Evolutionary conservation across 2,329 filamentous ascomycete genomes (phyloP), one percentile per base, ranked within the genome.

Genomic region (Pseudogymnoascus sp.): DNA sequence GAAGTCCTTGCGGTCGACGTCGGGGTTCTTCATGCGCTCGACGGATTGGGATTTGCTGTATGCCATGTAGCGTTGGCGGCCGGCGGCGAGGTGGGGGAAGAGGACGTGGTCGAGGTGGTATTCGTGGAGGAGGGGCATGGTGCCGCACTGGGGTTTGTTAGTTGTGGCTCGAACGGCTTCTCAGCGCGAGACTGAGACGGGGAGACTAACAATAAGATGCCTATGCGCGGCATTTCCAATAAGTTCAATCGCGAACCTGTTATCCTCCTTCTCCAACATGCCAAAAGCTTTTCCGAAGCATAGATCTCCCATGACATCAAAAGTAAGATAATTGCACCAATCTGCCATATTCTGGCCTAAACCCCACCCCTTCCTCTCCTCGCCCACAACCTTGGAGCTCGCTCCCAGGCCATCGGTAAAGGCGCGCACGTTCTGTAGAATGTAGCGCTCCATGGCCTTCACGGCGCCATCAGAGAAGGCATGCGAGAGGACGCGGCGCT

Each of bases 11-110:
- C 87, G 67, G 84, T 85, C 57, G 81, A 66, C 67, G 15, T 85
- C 65, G 82, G 84, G 65, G 29, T 85, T 85, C 64, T 84, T 83
- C 58, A 85, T 88, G 24, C 87, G 81, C 68, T 89, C 83, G 11
- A 80, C 80, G 40, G 88, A 79, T 73, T 89, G 87, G 1, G 78
- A 76, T 58, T 86, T 84, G 72, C 84, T 87, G 74, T 89, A 89
- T 59, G 81, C 79, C 81, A 90, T 88, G 71, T 90, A 90, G 63
- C 82, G 80, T 70, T 83, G 86, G 2, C 87, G 82, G 44, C 85
- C 85, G 24, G 80, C 81, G 9, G 87, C 85, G 64, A 90, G 83
- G 62, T 80, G 81, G 62, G 78, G 84, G 73, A 90, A 89, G 60
- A 90, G 77, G 63, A 88, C 71, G 70, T 84, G 84, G 72, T 89